Base-by-base conservation (phyloP, 139 green algal genomes). In the Coelastrella sp. region DNA sequence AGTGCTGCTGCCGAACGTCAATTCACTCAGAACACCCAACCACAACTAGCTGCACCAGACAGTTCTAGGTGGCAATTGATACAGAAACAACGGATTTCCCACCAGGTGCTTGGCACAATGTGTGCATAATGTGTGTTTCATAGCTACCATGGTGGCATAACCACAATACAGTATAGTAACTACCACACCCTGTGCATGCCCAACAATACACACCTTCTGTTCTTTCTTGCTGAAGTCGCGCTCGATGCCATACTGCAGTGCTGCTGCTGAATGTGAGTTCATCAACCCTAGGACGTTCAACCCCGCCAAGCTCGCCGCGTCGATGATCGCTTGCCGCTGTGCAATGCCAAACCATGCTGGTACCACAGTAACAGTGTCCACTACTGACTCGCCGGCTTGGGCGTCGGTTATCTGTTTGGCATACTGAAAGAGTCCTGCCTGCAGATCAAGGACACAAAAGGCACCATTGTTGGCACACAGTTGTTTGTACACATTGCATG, bases 171-270 rank as follows among this genome's bases (percentile, higher is more conserved):
- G n/a, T 16, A 47, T 60, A 84, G 20, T 23, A 5, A 66, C 4
- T 84, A 84, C 22, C 20, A 68, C 4, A 76, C 22, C 20, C 11
- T 5, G 8, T n/a, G 4, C n/a, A 19, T 20, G 14, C 19, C 20
- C 56, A 17, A 14, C 19, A 23, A 7, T 13, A 4, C 86, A 56
- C 87, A 91, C 87, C 87, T 54, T 91, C 92, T 99, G 93, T 4
- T 94, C 97, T n/a, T 92, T 95, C 90, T 98, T 96, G 20, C 92
- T 81, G 82, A 98, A 99, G 88, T 98, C 95, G 56, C 98, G 95
- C 90, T 99, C 98, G 66, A 99, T 99, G 87, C 98, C 98, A 88
- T 97, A 99, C 93, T 99, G 97, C 91, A 99, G 96, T 66, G 98
- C 98, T 5, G 98, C 98, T 5, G 97, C 98, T 3, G 96, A 94